These are phyloP conservation scores for Podospora pseudopauciseta DNA, from an alignment of 495 filamentous ascomycete genomes.

Conservation along the genomic window DNA sequence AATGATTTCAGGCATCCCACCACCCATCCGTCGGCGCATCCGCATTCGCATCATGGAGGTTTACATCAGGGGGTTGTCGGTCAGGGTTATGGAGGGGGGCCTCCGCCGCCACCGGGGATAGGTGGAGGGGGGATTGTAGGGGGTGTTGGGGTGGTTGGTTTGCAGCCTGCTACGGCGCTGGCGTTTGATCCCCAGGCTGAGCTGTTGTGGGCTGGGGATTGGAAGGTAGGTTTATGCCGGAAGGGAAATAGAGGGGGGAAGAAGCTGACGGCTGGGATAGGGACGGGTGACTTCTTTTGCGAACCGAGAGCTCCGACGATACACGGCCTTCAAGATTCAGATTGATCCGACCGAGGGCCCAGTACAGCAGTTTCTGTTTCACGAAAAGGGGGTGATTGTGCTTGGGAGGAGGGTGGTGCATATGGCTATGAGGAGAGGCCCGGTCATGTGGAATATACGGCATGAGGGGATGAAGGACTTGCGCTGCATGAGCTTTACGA, in stretches of 20 bases:
- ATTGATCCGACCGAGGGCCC: constrained; percentile 57
- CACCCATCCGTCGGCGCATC: not conserved
- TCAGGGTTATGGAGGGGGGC: not conserved
- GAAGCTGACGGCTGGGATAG: constrained; percentile 39
- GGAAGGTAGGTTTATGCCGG: constrained; percentile 59
- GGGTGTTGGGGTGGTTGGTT: not conserved
- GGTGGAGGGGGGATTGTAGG: not conserved
- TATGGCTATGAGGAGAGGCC: constrained; percentile 74
- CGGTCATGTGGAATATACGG: constrained; percentile 80
- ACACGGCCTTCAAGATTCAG: constrained; percentile 71
- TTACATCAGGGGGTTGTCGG: not conserved
- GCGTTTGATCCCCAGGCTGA: constrained; percentile 87
- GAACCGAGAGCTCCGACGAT: constrained; percentile 67
- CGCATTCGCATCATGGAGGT: not conserved
- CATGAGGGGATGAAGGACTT: constrained; percentile 75
- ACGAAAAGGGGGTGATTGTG: constrained; percentile 82
- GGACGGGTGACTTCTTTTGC: constrained; percentile 84
- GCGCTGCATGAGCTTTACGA: constrained; percentile 90
- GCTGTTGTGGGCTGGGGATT: constrained; percentile 86
- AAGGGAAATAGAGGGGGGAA: not conserved
- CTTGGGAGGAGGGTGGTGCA: constrained; percentile 75
- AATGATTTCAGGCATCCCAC: constrained; percentile 53
- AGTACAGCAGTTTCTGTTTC: constrained; percentile 77
- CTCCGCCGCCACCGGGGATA: not conserved
- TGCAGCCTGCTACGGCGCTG: constrained; percentile 63